phyloP scores from a whole-genome alignment of 495 filamentous ascomycete genomes.

The Durotheca rogersii region DNA sequence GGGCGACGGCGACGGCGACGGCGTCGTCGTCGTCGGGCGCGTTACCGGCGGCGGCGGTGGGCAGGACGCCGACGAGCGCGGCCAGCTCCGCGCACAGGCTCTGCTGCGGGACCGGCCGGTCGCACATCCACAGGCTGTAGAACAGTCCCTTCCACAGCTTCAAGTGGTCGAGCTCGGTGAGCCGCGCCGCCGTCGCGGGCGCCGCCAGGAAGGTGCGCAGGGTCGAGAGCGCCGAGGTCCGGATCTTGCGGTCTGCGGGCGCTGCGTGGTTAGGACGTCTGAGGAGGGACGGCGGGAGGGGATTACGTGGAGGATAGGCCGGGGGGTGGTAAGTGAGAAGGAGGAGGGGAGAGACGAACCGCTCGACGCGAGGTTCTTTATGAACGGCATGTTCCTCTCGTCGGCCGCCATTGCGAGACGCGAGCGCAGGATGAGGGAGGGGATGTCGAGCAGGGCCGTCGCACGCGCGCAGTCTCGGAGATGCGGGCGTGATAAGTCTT shows the following conservation, averaged over 20 bases:
- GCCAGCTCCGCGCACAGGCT: slow-evolving; percentile 77
- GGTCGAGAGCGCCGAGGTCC: slow-evolving; percentile 76
- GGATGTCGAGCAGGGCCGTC: background rate
- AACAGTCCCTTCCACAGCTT: slow-evolving; percentile 98
- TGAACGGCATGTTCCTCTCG: slow-evolving; percentile 51
- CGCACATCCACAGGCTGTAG: slow-evolving; percentile 95
- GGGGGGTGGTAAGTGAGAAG: too few species aligned
- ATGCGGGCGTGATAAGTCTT: background rate
- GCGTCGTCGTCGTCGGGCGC: slow-evolving; percentile 23
- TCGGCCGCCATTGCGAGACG: slow-evolving; percentile 43
- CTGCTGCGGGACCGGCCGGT: slow-evolving; percentile 85
- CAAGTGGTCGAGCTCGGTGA: slow-evolving; percentile 73
- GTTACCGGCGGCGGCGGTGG: slow-evolving; percentile 44
- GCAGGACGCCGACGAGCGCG: slow-evolving; percentile 65
- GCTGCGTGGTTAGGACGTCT: too few species aligned
- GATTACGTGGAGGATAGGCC: too few species aligned
- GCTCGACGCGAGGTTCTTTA: slow-evolving; percentile 53
- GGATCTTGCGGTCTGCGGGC: slow-evolving; percentile 80
- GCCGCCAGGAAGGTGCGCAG: slow-evolving; percentile 77
- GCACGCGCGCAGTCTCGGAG: background rate
- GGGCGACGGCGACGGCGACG: slow-evolving; percentile 56
- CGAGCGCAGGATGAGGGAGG: background rate
- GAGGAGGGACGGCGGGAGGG: too few species aligned
- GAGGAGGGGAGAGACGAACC: slow-evolving; percentile 38
- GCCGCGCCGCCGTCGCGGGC: slow-evolving; percentile 47